Percentiles rank a stretch among this genome's conserved stretches.
Conservation (phyloP, 176 grass and related monocot species). For the Oryza glumipatula region DNA sequence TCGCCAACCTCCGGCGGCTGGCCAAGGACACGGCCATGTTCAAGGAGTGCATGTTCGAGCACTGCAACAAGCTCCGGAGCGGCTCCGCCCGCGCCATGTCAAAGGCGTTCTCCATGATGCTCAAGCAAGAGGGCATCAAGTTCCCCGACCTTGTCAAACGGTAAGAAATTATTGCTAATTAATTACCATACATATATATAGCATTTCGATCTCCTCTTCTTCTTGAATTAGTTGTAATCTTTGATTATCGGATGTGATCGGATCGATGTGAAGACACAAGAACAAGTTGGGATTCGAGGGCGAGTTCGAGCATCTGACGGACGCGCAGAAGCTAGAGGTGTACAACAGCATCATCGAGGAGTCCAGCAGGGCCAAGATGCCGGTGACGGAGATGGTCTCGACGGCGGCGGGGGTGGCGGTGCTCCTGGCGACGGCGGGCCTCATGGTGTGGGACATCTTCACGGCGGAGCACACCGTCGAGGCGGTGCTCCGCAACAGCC, state of each 20-base stretch:
- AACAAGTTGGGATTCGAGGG: background rate
- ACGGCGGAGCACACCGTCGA: background rate
- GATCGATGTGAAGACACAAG: background rate
- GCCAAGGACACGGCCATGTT: background rate
- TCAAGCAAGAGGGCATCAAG: background rate
- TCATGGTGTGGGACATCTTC: background rate
- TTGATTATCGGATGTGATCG: too few relatives aligned
- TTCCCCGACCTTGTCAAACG: background rate
- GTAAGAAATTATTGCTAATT: background rate
- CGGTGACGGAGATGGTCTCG: background rate
- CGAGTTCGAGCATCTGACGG: background rate
- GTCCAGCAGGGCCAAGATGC: background rate
- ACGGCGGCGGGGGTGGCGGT: background rate
- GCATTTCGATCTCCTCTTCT: too few relatives aligned
- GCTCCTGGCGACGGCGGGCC: background rate
- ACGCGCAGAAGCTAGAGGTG: background rate
- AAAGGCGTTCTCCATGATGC: background rate
- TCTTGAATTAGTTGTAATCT: too few relatives aligned
- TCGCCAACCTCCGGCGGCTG: background rate
- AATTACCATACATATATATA: too few relatives aligned
- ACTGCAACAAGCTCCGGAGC: background rate
- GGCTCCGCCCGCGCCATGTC: background rate
- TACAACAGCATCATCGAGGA: constrained; percentile 1
- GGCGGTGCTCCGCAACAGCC: background rate
- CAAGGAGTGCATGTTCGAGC: background rate